A percentile compares a stretch with the other conserved stretches of the same genome.
Evolutionary conservation across 2,329 filamentous ascomycete genomes (phyloP).

Genomic region (Paraphoma sp.): DNA sequence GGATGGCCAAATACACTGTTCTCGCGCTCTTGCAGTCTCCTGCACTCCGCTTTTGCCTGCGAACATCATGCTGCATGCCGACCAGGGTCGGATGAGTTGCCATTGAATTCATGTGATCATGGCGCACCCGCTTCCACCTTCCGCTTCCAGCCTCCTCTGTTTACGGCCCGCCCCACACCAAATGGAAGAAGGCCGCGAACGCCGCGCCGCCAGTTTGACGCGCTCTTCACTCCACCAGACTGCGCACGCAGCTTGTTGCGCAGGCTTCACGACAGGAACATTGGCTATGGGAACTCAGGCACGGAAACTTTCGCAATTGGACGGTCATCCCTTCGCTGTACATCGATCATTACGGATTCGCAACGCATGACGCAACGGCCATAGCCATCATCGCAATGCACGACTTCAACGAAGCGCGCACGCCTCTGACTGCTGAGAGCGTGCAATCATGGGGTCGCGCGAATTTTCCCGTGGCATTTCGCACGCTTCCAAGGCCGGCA

Average conservation of each 20-base stretch:
- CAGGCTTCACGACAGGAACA: conserved; percentile 1
- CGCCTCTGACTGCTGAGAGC: conserved; percentile 30
- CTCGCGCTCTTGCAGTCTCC: neutral
- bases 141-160: conserved; percentile 7
- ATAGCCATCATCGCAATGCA: conserved; percentile 20
- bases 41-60: neutral
- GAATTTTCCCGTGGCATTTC: conserved; percentile 27
- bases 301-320: conserved; percentile 4
- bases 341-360: conserved; percentile 1
- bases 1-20: neutral
- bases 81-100: neutral
- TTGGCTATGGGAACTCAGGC: conserved; percentile 5
- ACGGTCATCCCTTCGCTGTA: neutral
- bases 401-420: conserved; percentile 35
- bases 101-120: conserved; percentile 1
- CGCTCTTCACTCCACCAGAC: conserved; percentile 6
- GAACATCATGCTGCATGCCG: no score
- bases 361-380: conserved; percentile 6
- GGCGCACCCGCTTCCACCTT: conserved; percentile 8
- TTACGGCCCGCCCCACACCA: conserved; percentile 6
- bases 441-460: conserved; percentile 30
- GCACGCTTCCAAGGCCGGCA: conserved; percentile 23
- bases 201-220: conserved; percentile 3
- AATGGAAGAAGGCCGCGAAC: conserved; percentile 8
- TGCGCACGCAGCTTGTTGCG: conserved; percentile 3